Evolutionary conservation across 441 rosid species (phyloP).

Genomic region (Adansonia rubrostipa): DNA sequence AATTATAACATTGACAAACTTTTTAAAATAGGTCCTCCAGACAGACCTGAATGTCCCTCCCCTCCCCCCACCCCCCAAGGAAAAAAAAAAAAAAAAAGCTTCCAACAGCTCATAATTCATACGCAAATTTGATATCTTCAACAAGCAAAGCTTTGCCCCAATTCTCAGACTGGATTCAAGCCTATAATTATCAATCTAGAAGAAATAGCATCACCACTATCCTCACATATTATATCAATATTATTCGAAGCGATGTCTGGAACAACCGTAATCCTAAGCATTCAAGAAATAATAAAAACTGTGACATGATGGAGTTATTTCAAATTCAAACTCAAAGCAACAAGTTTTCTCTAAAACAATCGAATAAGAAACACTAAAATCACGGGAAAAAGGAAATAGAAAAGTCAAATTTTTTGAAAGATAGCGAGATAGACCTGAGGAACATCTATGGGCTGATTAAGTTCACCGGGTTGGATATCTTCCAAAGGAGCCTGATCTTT

Average conservation of each 20-base stretch:
- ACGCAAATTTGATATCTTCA: not conserved
- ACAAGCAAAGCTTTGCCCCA: not conserved
- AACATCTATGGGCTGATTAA: slow-evolving; percentile 39
- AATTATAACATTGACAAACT: not conserved
- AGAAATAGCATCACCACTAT: not conserved
- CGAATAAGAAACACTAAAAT: not conserved
- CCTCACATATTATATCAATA: not conserved
- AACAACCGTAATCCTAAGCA: not conserved
- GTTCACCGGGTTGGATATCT: slow-evolving; percentile 72
- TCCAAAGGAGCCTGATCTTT: slow-evolving; percentile 67
- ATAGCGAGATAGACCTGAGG: slow-evolving; percentile 49
- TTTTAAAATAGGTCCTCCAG: not conserved
- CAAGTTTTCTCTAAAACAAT: not conserved
- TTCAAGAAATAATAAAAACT: not conserved
- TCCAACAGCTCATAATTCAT: not conserved
- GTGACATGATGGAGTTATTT: not conserved
- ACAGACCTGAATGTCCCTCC: slow-evolving; percentile 14
- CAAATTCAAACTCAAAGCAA: not conserved
- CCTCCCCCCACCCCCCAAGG: too few species aligned
- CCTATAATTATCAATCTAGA: not conserved
- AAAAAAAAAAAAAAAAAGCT: not conserved
- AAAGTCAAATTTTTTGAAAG: not conserved
- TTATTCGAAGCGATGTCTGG: not conserved
- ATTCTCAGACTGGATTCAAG: not conserved
- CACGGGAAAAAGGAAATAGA: not conserved